phyloP scores from a whole-genome alignment of 1,284 basidiomycete species.

The Paramarasmius palmivorus region DNA sequence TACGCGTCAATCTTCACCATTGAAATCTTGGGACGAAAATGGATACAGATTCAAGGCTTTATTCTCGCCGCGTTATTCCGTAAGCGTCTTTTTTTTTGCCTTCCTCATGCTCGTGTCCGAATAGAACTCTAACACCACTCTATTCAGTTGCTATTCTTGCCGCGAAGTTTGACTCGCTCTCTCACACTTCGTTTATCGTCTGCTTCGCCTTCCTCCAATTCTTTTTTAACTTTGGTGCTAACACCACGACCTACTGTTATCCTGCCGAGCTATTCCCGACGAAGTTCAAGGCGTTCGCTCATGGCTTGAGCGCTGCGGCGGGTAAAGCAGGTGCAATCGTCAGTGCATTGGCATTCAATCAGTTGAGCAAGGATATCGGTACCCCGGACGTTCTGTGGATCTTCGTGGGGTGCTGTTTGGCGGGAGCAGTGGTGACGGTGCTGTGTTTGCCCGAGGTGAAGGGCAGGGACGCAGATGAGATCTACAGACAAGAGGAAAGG shows the following conservation, averaged over 20 bases:
- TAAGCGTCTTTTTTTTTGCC: slow-evolving; percentile 33
- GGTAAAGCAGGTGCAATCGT: slow-evolving; percentile 85
- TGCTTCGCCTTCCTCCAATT: slow-evolving; percentile 66
- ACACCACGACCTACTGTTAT: slow-evolving; percentile 71
- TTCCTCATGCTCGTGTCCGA: neutral
- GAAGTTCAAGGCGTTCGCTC: slow-evolving; percentile 75
- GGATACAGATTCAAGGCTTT: slow-evolving; percentile 82
- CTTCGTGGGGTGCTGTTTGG: neutral
- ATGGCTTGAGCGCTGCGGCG: slow-evolving; percentile 78
- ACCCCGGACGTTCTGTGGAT: slow-evolving; percentile 24
- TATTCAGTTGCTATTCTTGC: slow-evolving; percentile 60
- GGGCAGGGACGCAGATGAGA: slow-evolving; percentile 16
- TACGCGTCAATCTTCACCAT: slow-evolving; percentile 70
- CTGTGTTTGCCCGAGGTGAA: slow-evolving; percentile 18
- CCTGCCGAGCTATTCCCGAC: slow-evolving; percentile 92
- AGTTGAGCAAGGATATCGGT: slow-evolving; percentile 43
- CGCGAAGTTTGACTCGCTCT: slow-evolving; percentile 63
- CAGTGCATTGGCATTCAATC: slow-evolving; percentile 14
- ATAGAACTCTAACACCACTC: neutral
- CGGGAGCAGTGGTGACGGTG: slow-evolving; percentile 10
- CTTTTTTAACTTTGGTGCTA: slow-evolving; percentile 87
- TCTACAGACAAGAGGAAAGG: slow-evolving; percentile 14
- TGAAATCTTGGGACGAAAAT: slow-evolving; percentile 72
- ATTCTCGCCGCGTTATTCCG: slow-evolving; percentile 67
- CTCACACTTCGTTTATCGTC: slow-evolving; percentile 67